Percentiles rank a stretch among this genome's conserved stretches.
These are phyloP conservation scores for Yamadazyma sp. DNA, from an alignment of 805 yeast genomes.

Conservation along the genomic window DNA sequence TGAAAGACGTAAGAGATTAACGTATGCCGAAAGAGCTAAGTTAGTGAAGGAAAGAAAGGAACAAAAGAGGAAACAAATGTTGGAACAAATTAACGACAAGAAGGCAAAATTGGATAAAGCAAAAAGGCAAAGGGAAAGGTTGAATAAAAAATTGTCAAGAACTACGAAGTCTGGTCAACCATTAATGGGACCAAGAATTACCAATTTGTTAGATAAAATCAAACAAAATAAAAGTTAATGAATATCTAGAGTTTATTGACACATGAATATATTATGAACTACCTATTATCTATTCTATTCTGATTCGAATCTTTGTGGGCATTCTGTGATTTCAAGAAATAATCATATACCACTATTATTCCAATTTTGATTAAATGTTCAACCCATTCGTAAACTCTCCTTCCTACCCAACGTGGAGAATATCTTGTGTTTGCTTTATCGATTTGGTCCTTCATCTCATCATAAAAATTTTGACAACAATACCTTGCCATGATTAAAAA, in stretches of 20 bases:
- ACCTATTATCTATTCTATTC: no score
- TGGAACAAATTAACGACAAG: slow-evolving; percentile 37
- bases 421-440: slow-evolving; percentile 14
- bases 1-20: slow-evolving; percentile 1
- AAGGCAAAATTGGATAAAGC: slow-evolving; percentile 31
- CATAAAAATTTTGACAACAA: slow-evolving; percentile 77
- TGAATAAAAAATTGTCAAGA: slow-evolving; percentile 39
- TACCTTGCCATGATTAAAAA: slow-evolving; percentile 86
- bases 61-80: slow-evolving; percentile 36
- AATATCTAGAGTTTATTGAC: no score
- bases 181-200: slow-evolving; percentile 84
- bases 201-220: slow-evolving; percentile 72
- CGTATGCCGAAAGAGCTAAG: slow-evolving; percentile 44
- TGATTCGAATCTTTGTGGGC: no score
- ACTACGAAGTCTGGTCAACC: slow-evolving; percentile 84
- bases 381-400: slow-evolving; percentile 26
- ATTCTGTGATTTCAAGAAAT: no score
- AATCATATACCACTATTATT: no score
- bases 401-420: slow-evolving; percentile 18
- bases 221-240: slow-evolving; percentile 23
- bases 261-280: no score
- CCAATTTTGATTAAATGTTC: no score
- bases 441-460: slow-evolving; percentile 53
- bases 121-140: slow-evolving; percentile 39
- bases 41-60: slow-evolving; percentile 47